phyloP scores from a whole-genome alignment of 116 monocot species.

The Phalaenopsis hybrid region DNA sequence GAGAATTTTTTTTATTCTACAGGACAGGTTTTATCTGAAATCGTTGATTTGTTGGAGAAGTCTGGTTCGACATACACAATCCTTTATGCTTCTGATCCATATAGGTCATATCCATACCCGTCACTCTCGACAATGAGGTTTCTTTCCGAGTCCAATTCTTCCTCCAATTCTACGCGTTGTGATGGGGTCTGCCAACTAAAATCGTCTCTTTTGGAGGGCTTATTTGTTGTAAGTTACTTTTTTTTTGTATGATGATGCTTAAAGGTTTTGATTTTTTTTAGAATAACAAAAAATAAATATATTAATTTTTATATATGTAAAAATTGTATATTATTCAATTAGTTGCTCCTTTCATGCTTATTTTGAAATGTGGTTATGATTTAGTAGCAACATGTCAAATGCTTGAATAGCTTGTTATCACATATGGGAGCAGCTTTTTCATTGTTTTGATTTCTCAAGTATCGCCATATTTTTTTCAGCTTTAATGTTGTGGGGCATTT shows the following conservation, averaged over 20 bases:
- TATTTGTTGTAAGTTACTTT: slow-evolving; percentile 45
- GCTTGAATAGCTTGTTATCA: too few relatives aligned
- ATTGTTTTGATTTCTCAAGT: too few relatives aligned
- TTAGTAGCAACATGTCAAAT: too few relatives aligned
- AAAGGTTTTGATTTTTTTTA: background rate
- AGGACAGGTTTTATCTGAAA: slow-evolving; percentile 56
- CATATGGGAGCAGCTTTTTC: too few relatives aligned
- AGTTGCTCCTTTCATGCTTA: too few relatives aligned
- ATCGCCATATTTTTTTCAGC: too few relatives aligned
- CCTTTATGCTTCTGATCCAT: slow-evolving; percentile 73
- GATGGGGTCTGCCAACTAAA: slow-evolving; percentile 50
- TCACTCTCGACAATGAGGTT: slow-evolving; percentile 24
- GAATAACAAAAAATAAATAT: too few relatives aligned
- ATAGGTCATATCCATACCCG: slow-evolving; percentile 19
- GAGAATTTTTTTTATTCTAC: slow-evolving; percentile 5
- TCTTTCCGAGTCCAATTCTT: slow-evolving; percentile 39
- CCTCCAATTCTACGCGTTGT: slow-evolving; percentile 29
- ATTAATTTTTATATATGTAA: too few relatives aligned
- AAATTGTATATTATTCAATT: too few relatives aligned
- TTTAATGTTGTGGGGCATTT: too few relatives aligned
- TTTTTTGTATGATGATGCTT: background rate
- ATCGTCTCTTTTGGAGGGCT: slow-evolving; percentile 50
- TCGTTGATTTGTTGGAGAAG: slow-evolving; percentile 44
- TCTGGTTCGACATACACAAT: slow-evolving; percentile 57
- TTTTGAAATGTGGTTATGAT: too few relatives aligned